Base-by-base conservation (phyloP, 352 stramenopile genomes). In the Peronosclerospora sorghi region DNA sequence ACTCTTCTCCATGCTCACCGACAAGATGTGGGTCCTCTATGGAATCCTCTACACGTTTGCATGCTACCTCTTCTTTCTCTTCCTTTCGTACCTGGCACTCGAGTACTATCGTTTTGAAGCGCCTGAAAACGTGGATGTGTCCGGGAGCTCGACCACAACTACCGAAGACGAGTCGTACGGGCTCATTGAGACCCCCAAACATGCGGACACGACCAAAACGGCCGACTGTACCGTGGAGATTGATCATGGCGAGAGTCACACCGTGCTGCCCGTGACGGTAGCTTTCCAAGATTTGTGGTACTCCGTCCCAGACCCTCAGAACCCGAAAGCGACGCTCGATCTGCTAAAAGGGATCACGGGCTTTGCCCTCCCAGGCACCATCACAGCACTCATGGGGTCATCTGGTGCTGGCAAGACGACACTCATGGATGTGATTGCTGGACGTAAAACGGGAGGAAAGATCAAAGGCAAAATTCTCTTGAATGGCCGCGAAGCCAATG, bases 371-470 rank as follows among this genome's bases (percentile, higher is more conserved):
- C 35, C 35, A 10, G 35, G 35, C 4, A 17, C 35, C 13, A 27
- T 40, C 10, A 40, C 35, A 7, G 35, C 35, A 24, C 14, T 40
- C 2, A 40, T 40, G 35, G 19, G 35, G 1, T 40, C 35, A 8
- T 40, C 35, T 4, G 35, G 35, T 40, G 35, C 35, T 17, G 35
- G 35, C 10, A 40, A 40, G 35, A 40, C 35, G 19, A 40, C 35
- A 8, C 19, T 40, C 12, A 27, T 40, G 35, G 35, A 40, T 24
- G 35, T 40, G 18, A 27, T 40, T 8, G 35, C 35, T 28, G 35
- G 35, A 9, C 35, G 35, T 1, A 40, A 40, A 7, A 40, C 35
- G 2, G 35, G 35, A 5, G 35, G 35, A 19, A 40, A 23, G 18
- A 40, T 28, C 18, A 10, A 2, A 9, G 35, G 35, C 17, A 27